Conservation (phyloP, 1,284 basidiomycete species). For the Peniophora sp. region DNA sequence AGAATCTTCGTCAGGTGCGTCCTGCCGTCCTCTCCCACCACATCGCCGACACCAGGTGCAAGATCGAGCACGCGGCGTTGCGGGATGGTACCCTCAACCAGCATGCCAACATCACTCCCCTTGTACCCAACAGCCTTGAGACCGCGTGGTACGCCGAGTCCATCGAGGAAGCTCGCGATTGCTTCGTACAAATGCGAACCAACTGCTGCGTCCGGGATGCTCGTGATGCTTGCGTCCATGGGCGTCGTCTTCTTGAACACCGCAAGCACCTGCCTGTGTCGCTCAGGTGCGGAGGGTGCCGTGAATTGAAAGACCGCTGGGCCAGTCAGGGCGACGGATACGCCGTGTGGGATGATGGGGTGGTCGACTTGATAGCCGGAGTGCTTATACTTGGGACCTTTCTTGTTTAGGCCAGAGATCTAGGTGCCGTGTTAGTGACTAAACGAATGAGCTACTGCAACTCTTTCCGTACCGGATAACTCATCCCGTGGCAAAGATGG, state of each 20-base stretch:
- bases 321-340: conserved; percentile 82
- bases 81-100: conserved; percentile 84
- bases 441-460: too few relatives aligned
- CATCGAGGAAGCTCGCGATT: conserved; percentile 86
- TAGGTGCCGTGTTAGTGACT: conserved; percentile 26
- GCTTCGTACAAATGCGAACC: conserved; percentile 82
- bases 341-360: conserved; percentile 90
- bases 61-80: conserved; percentile 84
- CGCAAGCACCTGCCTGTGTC: conserved; percentile 84
- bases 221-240: conserved; percentile 61
- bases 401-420: conserved; percentile 95
- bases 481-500: conserved; percentile 85
- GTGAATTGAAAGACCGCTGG: conserved; percentile 94
- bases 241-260: conserved; percentile 70
- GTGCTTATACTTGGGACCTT: conserved; percentile 83
- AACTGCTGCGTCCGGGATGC: conserved; percentile 77
- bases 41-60: conserved; percentile 77
- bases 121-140: conserved; percentile 82
- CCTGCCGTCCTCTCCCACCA: conserved; percentile 71
- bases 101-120: conserved; percentile 49
- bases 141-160: conserved; percentile 82
- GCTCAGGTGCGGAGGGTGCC: conserved; percentile 81
- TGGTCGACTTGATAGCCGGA: conserved; percentile 75
- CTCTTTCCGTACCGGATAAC: conserved; percentile 62
- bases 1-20: conserved; percentile 75